Evolutionary conservation across 2,329 filamentous ascomycete genomes (phyloP).

Genomic region (Berkeleyomyces basicola): DNA sequence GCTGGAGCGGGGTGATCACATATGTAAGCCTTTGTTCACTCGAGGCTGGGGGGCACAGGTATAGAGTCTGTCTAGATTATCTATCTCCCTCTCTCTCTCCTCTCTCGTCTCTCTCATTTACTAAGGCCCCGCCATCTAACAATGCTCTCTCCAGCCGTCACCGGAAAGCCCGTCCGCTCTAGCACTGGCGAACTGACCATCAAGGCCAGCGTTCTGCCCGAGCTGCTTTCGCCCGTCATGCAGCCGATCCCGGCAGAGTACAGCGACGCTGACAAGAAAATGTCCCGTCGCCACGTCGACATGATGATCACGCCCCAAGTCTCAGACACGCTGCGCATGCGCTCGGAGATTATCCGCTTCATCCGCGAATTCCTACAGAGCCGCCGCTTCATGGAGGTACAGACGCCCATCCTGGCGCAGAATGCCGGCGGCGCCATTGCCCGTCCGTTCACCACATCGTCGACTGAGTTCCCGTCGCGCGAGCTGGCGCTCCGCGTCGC

Average conservation of each 20-base stretch:
- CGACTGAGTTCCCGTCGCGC: conserved; percentile 58
- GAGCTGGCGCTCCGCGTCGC: conserved; percentile 71
- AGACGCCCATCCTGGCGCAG: conserved; percentile 72
- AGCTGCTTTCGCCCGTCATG: conserved; percentile 59
- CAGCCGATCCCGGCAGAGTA: conserved; percentile 61
- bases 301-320: conserved; percentile 58
- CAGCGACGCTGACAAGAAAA: conserved; percentile 52
- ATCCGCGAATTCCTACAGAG: conserved; percentile 59
- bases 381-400: conserved; percentile 66
- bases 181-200: conserved; percentile 62
- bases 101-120: background rate
- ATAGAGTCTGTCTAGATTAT: background rate
- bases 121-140: background rate
- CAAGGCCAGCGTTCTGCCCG: conserved; percentile 48
- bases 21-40: conserved; percentile 39
- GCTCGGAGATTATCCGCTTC: conserved; percentile 56
- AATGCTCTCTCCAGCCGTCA: conserved; percentile 35
- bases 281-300: conserved; percentile 69
- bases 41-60: background rate
- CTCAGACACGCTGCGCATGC: conserved; percentile 53
- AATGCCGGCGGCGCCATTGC: conserved; percentile 77
- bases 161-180: conserved; percentile 53
- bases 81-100: background rate
- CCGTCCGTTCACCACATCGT: conserved; percentile 65
- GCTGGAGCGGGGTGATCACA: conserved; percentile 66